Evolutionary conservation across 179 eudicot genomes (phyloP), one percentile per base, ranked within the genome.

Genomic region (Silene coronaria): DNA sequence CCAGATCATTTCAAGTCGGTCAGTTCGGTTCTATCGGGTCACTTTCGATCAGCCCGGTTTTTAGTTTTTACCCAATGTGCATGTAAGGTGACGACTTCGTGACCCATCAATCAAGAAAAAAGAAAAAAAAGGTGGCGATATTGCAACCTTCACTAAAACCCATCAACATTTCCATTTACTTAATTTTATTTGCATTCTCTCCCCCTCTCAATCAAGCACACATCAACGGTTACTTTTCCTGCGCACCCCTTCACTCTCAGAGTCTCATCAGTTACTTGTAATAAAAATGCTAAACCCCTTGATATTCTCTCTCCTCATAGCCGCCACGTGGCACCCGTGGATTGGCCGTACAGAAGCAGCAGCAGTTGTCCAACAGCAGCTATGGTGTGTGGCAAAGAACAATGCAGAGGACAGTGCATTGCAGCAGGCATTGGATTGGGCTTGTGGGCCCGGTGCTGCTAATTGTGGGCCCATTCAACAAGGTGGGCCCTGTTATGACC

Each of bases 361-460:
- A 16, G 74, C 68, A 51, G 78, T 68, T 9, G 79, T 69, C 48
- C 73, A 80, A 48, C 83, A 82, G 78, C 86, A 85, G 77, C 85
- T 92, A 7, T 92, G 97, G 97, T 92, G 97, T 75, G 97, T 92
- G 69, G 97, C 96, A 13, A 92, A 83, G 88, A 92, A 92, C 91
- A 92, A 91, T 82, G 97, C 96, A 30, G 91, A 91, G 22, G 92
- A 87, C 75, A 17, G 87, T 0, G 82, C 92, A 45, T 84, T 92
- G 0, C 91, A 87, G 78, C 68, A 84, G 30, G 96, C 97, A 6
- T 53, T 92, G 70, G 87, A 86, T 27, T 93, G 98, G 98, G 90
- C 96, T 13, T 93, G 98, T 76, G 91, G 97, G 27, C 76, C 84
- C 0, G 97, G 96, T 4, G 89, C 87, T 1, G 88, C 92, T 6